Evolutionary conservation across 306 rosid species (phyloP).

Genomic region (Pterocarpus santalinus): DNA sequence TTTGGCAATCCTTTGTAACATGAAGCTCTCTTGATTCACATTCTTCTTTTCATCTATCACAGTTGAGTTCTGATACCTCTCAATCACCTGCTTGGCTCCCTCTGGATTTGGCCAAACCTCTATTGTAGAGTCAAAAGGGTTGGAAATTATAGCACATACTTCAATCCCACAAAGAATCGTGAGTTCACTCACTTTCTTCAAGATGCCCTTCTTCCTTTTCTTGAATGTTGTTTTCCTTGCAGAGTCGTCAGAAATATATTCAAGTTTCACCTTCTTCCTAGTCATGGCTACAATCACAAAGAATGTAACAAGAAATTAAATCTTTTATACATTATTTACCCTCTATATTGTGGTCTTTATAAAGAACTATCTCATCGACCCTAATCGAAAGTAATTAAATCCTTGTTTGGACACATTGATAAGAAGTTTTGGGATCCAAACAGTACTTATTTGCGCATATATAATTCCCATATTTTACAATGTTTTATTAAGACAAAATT

Average conservation of each 20-base stretch:
- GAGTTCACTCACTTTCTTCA: constrained; percentile 67
- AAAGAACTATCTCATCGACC: not conserved
- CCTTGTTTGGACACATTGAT: constrained; percentile 22
- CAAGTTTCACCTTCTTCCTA: constrained; percentile 63
- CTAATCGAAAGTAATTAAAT: not conserved
- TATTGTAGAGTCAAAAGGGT: constrained; percentile 53
- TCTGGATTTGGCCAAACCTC: constrained; percentile 62
- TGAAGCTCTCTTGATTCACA: constrained; percentile 44
- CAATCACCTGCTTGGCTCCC: constrained; percentile 24
- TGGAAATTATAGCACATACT: constrained; percentile 64
- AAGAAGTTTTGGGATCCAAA: not conserved
- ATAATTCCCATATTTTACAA: not conserved
- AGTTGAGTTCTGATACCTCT: not conserved
- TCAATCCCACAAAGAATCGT: constrained; percentile 65
- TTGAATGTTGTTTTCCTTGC: constrained; percentile 66
- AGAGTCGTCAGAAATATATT: constrained; percentile 48
- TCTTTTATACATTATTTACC: not conserved
- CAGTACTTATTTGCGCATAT: not conserved
- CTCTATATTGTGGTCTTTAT: not conserved
- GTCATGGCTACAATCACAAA: constrained; percentile 50
- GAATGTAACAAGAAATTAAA: not conserved
- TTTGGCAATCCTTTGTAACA: constrained; percentile 39
- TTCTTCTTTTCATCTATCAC: constrained; percentile 40
- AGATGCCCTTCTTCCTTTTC: constrained; percentile 71
- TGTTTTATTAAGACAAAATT: not conserved